Percentiles rank a stretch among this genome's conserved stretches.
These are phyloP conservation scores for Gynandropsis gynandra DNA, from an alignment of 345 rosid genomes.

Conservation along the genomic window DNA sequence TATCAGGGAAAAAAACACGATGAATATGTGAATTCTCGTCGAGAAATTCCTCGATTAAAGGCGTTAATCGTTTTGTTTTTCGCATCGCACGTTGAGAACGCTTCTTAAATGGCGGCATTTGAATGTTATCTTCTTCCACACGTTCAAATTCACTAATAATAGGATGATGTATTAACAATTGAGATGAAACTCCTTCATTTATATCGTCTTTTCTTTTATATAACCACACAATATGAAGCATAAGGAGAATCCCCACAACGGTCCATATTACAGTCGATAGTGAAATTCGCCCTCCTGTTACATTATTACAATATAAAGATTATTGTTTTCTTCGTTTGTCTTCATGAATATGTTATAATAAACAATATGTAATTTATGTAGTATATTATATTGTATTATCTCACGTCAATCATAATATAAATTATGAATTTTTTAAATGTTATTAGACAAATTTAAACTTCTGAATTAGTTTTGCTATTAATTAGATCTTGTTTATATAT, in stretches of 20 bases:
- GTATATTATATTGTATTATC: too few species aligned
- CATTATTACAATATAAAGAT: slow-evolving; percentile 43
- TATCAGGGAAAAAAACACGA: slow-evolving; percentile 66
- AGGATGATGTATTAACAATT: slow-evolving; percentile 36
- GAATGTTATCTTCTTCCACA: slow-evolving; percentile 79
- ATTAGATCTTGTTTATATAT: too few species aligned
- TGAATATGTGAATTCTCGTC: slow-evolving; percentile 87
- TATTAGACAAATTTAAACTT: too few species aligned
- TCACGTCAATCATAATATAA: too few species aligned
- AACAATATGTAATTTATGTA: slow-evolving; percentile 42
- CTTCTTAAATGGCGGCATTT: slow-evolving; percentile 81
- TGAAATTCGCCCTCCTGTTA: slow-evolving; percentile 58
- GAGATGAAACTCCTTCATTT: slow-evolving; percentile 30
- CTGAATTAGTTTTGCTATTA: too few species aligned
- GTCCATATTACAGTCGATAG: slow-evolving; percentile 40
- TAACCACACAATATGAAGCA: slow-evolving; percentile 53
- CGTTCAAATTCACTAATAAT: slow-evolving; percentile 63
- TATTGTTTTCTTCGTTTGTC: slow-evolving; percentile 63
- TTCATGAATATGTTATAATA: slow-evolving; percentile 35
- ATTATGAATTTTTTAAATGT: too few species aligned
- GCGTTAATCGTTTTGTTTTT: slow-evolving; percentile 64
- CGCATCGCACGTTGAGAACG: slow-evolving; percentile 90
- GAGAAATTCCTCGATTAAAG: slow-evolving; percentile 83
- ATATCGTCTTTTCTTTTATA: slow-evolving; percentile 34
- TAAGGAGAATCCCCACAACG: slow-evolving; percentile 62